Percentiles rank a stretch among this genome's conserved stretches.
These are phyloP conservation scores for Penicillium sp. DNA, from an alignment of 2,329 filamentous ascomycete genomes.

Conservation along the genomic window DNA sequence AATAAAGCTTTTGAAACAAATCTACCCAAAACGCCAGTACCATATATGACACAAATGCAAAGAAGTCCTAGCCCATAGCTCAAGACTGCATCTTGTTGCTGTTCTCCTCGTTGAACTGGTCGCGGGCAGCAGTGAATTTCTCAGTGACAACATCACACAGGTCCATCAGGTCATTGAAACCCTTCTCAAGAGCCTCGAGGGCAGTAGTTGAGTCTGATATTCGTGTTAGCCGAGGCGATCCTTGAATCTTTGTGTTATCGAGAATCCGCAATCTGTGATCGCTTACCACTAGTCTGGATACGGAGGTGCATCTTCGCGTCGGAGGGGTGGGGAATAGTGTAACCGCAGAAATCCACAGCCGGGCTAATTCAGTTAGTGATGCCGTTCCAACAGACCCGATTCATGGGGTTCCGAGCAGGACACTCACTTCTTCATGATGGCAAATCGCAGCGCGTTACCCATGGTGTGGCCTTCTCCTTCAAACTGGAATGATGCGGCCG, in stretches of 20 bases:
- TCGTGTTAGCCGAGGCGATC: neutral
- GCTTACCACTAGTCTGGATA: slow-evolving; percentile 92
- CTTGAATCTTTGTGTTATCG: neutral
- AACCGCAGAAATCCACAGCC: slow-evolving; percentile 96
- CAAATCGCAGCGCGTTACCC: slow-evolving; percentile 88
- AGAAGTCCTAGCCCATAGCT: neutral
- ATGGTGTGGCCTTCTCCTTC: slow-evolving; percentile 91
- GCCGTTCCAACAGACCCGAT: neutral
- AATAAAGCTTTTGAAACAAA: slow-evolving; percentile 1
- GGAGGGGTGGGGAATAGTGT: slow-evolving; percentile 94
- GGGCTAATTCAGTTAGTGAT: slow-evolving; percentile 59
- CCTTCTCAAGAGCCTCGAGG: slow-evolving; percentile 85
- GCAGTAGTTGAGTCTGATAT: slow-evolving; percentile 70
- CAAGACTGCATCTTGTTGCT: slow-evolving; percentile 36
- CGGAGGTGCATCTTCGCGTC: slow-evolving; percentile 95
- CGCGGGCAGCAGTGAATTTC: slow-evolving; percentile 73
- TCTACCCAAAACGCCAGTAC: slow-evolving; percentile 3
- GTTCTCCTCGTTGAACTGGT: slow-evolving; percentile 56
- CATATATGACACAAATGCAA: slow-evolving; percentile 5
- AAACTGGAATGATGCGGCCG: slow-evolving; percentile 93
- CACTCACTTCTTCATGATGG: slow-evolving; percentile 97
- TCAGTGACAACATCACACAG: slow-evolving; percentile 92
- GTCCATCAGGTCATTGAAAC: slow-evolving; percentile 82
- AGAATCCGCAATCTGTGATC: neutral
- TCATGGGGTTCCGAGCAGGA: neutral